Base-by-base conservation (phyloP, 2,329 filamentous ascomycete genomes). In the Apiospora koreana region DNA sequence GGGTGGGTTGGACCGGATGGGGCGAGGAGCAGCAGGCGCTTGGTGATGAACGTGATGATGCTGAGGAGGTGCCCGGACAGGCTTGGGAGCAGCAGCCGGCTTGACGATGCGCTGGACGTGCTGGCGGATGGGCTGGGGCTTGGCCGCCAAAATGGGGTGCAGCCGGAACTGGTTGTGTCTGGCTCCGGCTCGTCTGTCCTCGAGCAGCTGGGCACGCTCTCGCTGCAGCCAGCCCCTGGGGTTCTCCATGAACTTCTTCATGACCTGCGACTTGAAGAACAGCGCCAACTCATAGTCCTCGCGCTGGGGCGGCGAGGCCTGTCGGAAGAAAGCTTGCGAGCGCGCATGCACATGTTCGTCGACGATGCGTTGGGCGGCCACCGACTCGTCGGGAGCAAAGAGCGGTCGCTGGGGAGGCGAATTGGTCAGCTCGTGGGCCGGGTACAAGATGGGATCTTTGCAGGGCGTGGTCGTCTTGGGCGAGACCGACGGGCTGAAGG, bases 401-500 rank as follows among this genome's bases (percentile, higher is more conserved):
- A 90, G 80, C 5, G 87, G 86, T 14, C 82, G 81, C 70, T 87
- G 83, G 2, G 83, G 77, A 7, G 84, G 80, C 62, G 83, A 83
- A 14, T 80, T 74, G 3, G 80, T 65, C 48, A 77, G 71, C 16
- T 88, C 86, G 46, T 83, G 83, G 46, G 75, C 69, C 12, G 88
- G 88, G 73, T 88, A 91, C 42, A 91, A 80, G 43, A 91, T 88
- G 1, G 88, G 88, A 72, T 91, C 89, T 73, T 84, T 83, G 69
- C 84, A 77, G 2, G 80, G 75, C 18, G 80, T 80, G 3, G 74
- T 71, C 0, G 79, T 74, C 1, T 75, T 74, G 45, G 80, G 76
- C 42, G 73, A 77, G 3, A 38, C 54, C 6, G 38, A 66, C 0
- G 64, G 64, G 62, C 77, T 75, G 41, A 78, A 71, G 42, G 72